A percentile compares a stretch with the other conserved stretches of the same genome.
phyloP scores from a whole-genome alignment of 2,329 filamentous ascomycete species.

The Diplodia mutila region DNA sequence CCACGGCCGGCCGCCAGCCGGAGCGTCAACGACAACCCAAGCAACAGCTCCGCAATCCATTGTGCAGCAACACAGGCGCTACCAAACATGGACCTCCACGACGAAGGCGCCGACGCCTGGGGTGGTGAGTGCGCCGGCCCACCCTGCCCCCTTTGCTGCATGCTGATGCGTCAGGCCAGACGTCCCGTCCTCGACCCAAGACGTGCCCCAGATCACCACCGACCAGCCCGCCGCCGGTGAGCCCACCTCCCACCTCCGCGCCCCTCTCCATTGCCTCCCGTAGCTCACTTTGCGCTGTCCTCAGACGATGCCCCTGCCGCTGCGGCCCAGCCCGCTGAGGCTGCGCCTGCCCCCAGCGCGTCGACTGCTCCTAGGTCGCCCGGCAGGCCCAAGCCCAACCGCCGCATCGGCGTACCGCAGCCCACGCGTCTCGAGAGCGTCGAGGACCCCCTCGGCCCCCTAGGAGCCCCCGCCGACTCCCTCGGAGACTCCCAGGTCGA shows the following conservation, averaged over 20 bases:
- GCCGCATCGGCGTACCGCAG: constrained; percentile 69
- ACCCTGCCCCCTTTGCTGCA: neutral
- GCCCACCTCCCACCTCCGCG: constrained; percentile 6
- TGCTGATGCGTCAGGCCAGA: constrained; percentile 39
- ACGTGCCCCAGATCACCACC: constrained; percentile 44
- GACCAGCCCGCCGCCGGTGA: constrained; percentile 34
- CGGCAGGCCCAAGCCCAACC: constrained; percentile 43
- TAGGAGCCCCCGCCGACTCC: constrained; percentile 67
- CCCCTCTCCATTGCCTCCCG: neutral
- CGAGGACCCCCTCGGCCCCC: constrained; percentile 74
- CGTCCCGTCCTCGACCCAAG: constrained; percentile 51
- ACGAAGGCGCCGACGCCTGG: constrained; percentile 48
- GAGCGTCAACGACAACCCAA: constrained; percentile 20
- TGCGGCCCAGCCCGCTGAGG: constrained; percentile 28
- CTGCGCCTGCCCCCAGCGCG: constrained; percentile 39
- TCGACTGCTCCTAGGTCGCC: constrained; percentile 52
- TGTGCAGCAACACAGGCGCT: constrained; percentile 1
- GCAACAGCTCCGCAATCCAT: constrained; percentile 13
- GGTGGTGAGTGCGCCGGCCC: constrained; percentile 39
- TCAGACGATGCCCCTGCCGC: constrained; percentile 17
- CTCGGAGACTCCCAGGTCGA: constrained; percentile 49
- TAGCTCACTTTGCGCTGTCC: constrained; percentile 1
- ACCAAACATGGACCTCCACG: constrained; percentile 46
- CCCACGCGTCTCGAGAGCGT: constrained; percentile 78
- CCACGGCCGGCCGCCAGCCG: neutral